Conservation (phyloP, 352 stramenopile genomes). For the Pythium aphanidermatum region DNA sequence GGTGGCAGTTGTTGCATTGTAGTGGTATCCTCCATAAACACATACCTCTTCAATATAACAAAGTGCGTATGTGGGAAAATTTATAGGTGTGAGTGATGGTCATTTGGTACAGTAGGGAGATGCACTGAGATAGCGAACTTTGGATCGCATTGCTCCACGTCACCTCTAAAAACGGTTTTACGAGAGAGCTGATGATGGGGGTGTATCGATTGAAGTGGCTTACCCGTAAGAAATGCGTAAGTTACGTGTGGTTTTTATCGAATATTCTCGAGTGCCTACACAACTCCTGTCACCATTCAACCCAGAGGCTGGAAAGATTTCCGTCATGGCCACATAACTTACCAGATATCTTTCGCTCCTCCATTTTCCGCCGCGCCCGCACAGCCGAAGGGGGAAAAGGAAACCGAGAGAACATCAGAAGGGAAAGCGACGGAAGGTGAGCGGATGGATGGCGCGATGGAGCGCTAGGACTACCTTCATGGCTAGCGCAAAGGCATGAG, state of each 20-base stretch:
- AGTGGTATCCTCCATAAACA: too few relatives aligned
- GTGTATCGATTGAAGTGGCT: constrained; percentile 17
- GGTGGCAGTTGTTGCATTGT: too few relatives aligned
- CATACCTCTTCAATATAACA: too few relatives aligned
- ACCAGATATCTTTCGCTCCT: constrained; percentile 23
- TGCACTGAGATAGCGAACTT: background rate
- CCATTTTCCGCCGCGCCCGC: constrained; percentile 21
- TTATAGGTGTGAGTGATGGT: constrained; percentile 1
- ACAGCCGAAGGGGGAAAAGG: constrained; percentile 13
- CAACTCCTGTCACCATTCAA: background rate
- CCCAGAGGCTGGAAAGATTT: constrained; percentile 15
- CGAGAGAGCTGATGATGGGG: constrained; percentile 1
- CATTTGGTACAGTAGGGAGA: constrained; percentile 1
- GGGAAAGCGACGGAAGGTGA: constrained; percentile 11
- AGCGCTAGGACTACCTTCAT: too few relatives aligned
- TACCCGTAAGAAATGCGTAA: too few relatives aligned
- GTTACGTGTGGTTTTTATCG: constrained; percentile 13
- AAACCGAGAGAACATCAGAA: constrained; percentile 7
- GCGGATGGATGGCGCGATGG: background rate
- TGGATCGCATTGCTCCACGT: constrained; percentile 13
- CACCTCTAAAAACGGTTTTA: constrained; percentile 15
- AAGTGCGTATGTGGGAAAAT: too few relatives aligned
- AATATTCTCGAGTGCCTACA: constrained; percentile 19
- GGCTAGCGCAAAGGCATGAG: too few relatives aligned
- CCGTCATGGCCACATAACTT: constrained; percentile 5